phyloP scores from a whole-genome alignment of 768 basidiomycete genomes.

The Neoboletus magnificus region DNA sequence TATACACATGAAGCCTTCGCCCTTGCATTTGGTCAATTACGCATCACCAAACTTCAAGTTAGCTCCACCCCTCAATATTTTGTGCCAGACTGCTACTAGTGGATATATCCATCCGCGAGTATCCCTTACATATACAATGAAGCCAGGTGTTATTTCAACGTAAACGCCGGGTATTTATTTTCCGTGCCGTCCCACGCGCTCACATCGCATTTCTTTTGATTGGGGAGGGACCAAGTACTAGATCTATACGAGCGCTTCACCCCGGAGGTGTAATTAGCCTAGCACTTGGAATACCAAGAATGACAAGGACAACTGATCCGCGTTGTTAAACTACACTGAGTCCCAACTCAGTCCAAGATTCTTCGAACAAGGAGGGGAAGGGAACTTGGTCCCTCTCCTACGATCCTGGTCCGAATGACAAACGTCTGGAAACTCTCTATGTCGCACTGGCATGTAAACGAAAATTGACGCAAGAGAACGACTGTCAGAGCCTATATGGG shows the following conservation, averaged over 20 bases:
- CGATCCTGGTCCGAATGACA: constrained; percentile 57
- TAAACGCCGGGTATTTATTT: neutral
- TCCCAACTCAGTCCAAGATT: constrained; percentile 16
- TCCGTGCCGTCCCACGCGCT: too few species aligned
- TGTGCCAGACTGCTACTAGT: neutral
- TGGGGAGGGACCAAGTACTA: neutral
- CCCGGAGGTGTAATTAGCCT: neutral
- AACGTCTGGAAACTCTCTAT: constrained; percentile 67
- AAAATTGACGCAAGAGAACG: constrained; percentile 52
- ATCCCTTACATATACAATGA: neutral
- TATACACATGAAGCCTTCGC: neutral
- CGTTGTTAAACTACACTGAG: neutral
- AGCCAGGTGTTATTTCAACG: neutral
- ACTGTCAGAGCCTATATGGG: constrained; percentile 38
- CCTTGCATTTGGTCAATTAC: neutral
- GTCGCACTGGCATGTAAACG: constrained; percentile 47
- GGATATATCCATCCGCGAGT: neutral
- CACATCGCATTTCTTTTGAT: neutral
- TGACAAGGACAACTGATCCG: neutral
- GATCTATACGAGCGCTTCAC: neutral
- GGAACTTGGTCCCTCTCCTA: constrained; percentile 51
- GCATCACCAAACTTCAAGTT: neutral
- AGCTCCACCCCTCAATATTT: neutral
- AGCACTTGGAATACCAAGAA: neutral
- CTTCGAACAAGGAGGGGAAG: constrained; percentile 50